Conservation (phyloP, 1,284 basidiomycete species). For the Rhodotorula sp. region DNA sequence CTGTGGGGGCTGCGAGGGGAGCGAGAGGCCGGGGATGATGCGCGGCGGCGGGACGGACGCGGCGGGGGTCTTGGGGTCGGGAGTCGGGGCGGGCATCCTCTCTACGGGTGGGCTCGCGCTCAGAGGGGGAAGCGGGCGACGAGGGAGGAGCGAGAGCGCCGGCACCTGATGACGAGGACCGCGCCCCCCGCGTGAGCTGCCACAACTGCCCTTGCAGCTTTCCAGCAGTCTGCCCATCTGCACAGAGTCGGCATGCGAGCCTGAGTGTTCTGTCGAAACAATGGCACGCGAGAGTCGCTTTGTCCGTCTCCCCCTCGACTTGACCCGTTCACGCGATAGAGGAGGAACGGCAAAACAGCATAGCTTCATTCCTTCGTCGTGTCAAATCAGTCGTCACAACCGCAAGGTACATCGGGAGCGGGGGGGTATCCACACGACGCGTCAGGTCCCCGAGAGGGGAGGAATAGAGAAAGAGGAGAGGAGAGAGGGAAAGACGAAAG, state of each 20-base stretch:
- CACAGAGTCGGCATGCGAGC: too few species aligned
- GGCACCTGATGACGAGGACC: neutral
- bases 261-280: too few species aligned
- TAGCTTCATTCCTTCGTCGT: too few species aligned
- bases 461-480: neutral
- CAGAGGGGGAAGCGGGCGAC: too few species aligned
- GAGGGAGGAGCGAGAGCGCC: neutral
- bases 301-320: too few species aligned
- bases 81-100: neutral
- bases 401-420: neutral
- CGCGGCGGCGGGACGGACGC: slow-evolving; percentile 3
- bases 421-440: neutral
- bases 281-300: too few species aligned
- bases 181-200: too few species aligned
- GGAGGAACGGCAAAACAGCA: neutral
- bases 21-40: slow-evolving; percentile 23
- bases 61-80: neutral
- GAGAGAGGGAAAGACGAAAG: neutral
- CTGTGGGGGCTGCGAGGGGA: neutral
- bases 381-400: neutral
- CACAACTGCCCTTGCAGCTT: neutral
- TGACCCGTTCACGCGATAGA: neutral
- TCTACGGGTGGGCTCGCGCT: too few species aligned
- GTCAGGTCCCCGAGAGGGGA: neutral
- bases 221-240: too few species aligned